A percentile compares a stretch with the other conserved stretches of the same genome.
These are phyloP conservation scores for Ceratobasidium sp. DNA, from an alignment of 1,284 basidiomycete genomes.

Conservation along the genomic window DNA sequence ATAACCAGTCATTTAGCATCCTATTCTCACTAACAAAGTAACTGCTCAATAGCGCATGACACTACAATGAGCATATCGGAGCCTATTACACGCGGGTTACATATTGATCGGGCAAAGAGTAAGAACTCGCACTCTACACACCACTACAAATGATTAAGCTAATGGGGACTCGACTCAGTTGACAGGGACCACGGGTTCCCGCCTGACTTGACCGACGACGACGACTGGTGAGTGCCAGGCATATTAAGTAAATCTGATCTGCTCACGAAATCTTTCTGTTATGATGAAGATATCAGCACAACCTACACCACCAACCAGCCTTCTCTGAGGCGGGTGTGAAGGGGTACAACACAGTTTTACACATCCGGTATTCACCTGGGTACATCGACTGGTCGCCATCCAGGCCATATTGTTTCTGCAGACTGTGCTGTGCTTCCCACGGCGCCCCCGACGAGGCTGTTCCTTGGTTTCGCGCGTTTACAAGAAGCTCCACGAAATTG, in stretches of 20 bases:
- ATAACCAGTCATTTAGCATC: not conserved
- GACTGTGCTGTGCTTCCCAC: slow-evolving; percentile 23
- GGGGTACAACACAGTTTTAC: slow-evolving; percentile 29
- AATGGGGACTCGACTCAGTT: not conserved
- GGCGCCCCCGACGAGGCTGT: not conserved
- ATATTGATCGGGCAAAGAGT: not conserved
- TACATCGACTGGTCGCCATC: slow-evolving; percentile 1
- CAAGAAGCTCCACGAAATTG: not conserved
- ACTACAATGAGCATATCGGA: not conserved
- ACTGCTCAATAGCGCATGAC: not conserved
- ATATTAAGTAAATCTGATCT: not conserved
- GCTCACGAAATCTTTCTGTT: not conserved
- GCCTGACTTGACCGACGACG: not conserved
- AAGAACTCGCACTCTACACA: not conserved
- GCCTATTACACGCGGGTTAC: too few relatives aligned
- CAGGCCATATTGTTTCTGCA: slow-evolving; percentile 26
- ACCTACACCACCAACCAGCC: not conserved
- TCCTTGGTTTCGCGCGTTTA: not conserved
- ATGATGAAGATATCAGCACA: not conserved
- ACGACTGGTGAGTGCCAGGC: not conserved
- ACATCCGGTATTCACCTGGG: slow-evolving; percentile 17
- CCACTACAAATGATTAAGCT: not conserved
- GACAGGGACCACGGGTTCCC: not conserved
- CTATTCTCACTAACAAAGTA: not conserved
- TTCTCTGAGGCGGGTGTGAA: slow-evolving; percentile 21